Conservation (phyloP, 2,329 filamentous ascomycete genomes). For the Cryphonectria japonica region DNA sequence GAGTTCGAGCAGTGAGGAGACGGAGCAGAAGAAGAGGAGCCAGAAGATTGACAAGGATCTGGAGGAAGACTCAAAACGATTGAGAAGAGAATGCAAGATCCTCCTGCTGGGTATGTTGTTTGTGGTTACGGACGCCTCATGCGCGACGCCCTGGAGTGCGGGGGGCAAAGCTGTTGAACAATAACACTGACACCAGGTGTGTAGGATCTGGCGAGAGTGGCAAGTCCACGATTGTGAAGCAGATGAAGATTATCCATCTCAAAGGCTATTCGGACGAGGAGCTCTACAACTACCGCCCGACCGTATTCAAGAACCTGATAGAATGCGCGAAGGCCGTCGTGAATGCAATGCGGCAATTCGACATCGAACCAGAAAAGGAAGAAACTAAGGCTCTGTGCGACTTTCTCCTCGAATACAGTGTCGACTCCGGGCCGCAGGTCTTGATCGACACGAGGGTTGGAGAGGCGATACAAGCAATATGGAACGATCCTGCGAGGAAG, state of each 20-base stretch:
- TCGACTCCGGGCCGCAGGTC: constrained; percentile 88
- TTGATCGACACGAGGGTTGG: constrained; percentile 81
- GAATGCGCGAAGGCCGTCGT: constrained; percentile 96
- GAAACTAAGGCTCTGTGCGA: constrained; percentile 75
- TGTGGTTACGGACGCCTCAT: not conserved
- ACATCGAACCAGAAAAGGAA: constrained; percentile 75
- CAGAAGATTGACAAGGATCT: constrained; percentile 92
- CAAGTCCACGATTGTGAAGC: constrained; percentile 99
- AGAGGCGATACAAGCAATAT: constrained; percentile 81
- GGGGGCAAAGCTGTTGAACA: not conserved
- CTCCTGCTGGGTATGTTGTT: constrained; percentile 77
- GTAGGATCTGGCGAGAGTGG: constrained; percentile 96
- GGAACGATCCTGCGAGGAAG: constrained; percentile 84
- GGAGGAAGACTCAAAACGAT: constrained; percentile 89
- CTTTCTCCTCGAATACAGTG: constrained; percentile 83
- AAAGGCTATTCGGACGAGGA: constrained; percentile 97
- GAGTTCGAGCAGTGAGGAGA: constrained; percentile 84
- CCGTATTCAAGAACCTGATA: constrained; percentile 96
- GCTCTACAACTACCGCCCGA: constrained; percentile 89
- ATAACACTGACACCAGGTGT: constrained; percentile 9
- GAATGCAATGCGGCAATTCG: constrained; percentile 88
- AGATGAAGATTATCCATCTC: constrained; percentile 99
- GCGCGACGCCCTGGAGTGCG: not conserved
- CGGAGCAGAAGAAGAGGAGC: constrained; percentile 93
- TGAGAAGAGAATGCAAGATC: constrained; percentile 99